Evolutionary conservation across 2,329 filamentous ascomycete species (phyloP).

Genomic region (Ilyonectria destructans): DNA sequence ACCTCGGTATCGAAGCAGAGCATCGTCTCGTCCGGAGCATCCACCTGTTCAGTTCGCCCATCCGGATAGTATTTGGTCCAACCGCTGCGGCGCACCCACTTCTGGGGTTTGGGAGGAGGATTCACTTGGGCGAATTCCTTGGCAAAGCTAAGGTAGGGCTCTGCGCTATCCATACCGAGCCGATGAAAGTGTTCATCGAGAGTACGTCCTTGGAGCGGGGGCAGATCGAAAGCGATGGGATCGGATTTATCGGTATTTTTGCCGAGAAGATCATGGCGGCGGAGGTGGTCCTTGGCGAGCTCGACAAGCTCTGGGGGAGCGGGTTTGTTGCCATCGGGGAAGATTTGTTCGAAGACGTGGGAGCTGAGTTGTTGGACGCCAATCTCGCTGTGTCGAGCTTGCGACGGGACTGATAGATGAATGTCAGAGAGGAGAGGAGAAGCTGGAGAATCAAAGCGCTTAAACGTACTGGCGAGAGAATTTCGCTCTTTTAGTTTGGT

Average conservation of each 20-base stretch:
- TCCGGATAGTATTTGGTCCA: constrained; percentile 94
- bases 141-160: constrained; percentile 84
- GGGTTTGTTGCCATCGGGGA: constrained; percentile 71
- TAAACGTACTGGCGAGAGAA: constrained; percentile 61
- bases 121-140: constrained; percentile 80
- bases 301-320: constrained; percentile 82
- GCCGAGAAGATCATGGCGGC: constrained; percentile 87
- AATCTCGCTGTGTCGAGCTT: constrained; percentile 89
- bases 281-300: constrained; percentile 86
- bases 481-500: constrained; percentile 37
- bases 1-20: constrained; percentile 97
- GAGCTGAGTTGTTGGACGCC: constrained; percentile 94
- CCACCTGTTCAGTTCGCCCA: constrained; percentile 79
- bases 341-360: constrained; percentile 88
- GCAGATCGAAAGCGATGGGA: constrained; percentile 90
- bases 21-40: constrained; percentile 84
- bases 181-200: constrained; percentile 96
- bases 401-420: constrained; percentile 61
- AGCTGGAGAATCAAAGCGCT: not conserved
- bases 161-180: constrained; percentile 87
- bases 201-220: constrained; percentile 82
- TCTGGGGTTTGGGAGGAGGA: constrained; percentile 72
- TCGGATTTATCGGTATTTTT: constrained; percentile 86
- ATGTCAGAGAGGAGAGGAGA: constrained; percentile 3
- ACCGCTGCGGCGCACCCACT: constrained; percentile 86